Conservation (phyloP, 768 basidiomycete species). For the Tulasnella calospora region DNA sequence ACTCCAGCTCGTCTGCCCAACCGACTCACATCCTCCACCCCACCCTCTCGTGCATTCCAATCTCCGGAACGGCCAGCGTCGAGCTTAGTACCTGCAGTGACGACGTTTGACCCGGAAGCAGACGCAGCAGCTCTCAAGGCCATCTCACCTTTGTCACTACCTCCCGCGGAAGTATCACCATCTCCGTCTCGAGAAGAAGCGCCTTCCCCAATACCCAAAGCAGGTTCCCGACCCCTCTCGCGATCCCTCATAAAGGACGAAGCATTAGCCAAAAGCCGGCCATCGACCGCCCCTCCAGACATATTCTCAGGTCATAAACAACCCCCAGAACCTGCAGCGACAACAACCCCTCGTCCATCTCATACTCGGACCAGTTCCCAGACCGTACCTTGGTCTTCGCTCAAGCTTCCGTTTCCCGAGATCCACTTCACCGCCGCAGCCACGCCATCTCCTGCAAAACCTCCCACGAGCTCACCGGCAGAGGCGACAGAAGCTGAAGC, state of each 20-base stretch:
- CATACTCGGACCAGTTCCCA: neutral
- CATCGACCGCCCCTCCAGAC: neutral
- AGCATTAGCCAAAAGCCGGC: neutral
- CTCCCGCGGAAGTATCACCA: neutral
- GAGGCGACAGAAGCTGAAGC: neutral
- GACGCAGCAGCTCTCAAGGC: neutral
- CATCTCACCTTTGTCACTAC: slow-evolving; percentile 5
- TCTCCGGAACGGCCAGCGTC: neutral
- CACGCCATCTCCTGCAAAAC: neutral
- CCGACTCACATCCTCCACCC: neutral
- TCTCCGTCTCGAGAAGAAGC: neutral
- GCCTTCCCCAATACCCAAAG: neutral
- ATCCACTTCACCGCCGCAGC: neutral
- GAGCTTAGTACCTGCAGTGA: neutral
- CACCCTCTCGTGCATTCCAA: neutral
- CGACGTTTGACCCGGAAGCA: slow-evolving; percentile 7
- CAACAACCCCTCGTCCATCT: neutral
- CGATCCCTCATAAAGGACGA: neutral
- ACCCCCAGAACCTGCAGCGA: neutral
- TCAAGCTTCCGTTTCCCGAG: neutral
- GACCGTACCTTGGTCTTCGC: neutral
- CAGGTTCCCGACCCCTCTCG: neutral
- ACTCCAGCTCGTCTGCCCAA: neutral
- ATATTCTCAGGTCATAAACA: neutral
- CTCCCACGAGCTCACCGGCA: neutral